Evolutionary conservation across 1,284 basidiomycete species (phyloP).

Genomic region (Apiotrichum gamsii): DNA sequence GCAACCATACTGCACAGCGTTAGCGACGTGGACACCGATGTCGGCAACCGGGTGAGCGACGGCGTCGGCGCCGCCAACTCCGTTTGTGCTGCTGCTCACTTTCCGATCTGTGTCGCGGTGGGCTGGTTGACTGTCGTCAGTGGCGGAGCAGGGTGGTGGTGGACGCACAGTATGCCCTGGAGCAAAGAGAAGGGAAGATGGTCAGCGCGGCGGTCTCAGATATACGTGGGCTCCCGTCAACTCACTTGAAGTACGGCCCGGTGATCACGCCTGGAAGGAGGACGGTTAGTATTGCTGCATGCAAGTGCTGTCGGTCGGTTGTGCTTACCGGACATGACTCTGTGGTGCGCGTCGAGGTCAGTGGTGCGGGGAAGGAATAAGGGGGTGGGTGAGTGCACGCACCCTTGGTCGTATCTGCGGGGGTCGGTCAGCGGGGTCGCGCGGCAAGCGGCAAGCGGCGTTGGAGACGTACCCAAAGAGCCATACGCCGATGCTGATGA

Average conservation of each 20-base stretch:
- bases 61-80: background rate
- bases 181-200: too few species aligned
- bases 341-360: constrained; percentile 5
- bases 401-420: constrained; percentile 80
- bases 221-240: too few species aligned
- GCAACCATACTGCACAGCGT: constrained; percentile 78
- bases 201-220: constrained; percentile 1
- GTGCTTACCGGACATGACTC: constrained; percentile 43
- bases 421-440: constrained; percentile 1
- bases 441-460: background rate
- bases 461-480: constrained; percentile 56
- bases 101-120: constrained; percentile 52
- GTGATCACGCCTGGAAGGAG: constrained; percentile 69
- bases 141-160: background rate
- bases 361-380: background rate
- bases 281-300: constrained; percentile 5
- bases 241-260: constrained; percentile 71
- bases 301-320: too few species aligned
- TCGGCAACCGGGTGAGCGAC: too few species aligned
- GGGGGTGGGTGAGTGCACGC: constrained; percentile 18
- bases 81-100: constrained; percentile 29
- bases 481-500: constrained; percentile 50
- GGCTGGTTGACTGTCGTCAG: constrained; percentile 60
- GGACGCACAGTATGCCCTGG: constrained; percentile 29
- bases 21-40: too few species aligned